phyloP scores from a whole-genome alignment of 805 yeast genomes.

The Lipomyces lipofer region DNA sequence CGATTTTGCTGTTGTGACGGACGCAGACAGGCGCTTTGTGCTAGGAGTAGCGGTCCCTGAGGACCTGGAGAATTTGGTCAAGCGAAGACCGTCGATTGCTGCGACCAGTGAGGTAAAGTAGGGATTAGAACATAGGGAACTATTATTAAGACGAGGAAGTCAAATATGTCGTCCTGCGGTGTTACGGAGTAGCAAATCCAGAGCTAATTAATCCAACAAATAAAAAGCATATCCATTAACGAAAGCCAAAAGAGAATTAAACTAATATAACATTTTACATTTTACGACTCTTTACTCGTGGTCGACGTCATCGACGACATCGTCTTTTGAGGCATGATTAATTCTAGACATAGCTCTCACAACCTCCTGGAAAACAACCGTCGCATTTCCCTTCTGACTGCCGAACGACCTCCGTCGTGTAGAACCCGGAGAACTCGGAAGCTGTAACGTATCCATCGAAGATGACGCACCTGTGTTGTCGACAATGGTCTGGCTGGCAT shows the following conservation, averaged over 20 bases:
- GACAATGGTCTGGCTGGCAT: not conserved
- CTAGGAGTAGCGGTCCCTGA: conserved; percentile 60
- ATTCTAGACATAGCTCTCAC: conserved; percentile 67
- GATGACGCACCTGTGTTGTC: not conserved
- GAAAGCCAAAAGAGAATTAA: too few relatives aligned
- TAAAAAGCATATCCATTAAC: too few relatives aligned
- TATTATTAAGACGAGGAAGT: too few relatives aligned
- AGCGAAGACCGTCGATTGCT: conserved; percentile 44
- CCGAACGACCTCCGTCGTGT: conserved; percentile 11
- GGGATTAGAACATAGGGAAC: too few relatives aligned
- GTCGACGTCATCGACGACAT: not conserved
- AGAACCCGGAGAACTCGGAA: not conserved
- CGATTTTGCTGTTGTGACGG: conserved; percentile 59
- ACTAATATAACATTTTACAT: too few relatives aligned
- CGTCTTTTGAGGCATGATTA: conserved; percentile 45
- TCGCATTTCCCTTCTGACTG: conserved; percentile 23
- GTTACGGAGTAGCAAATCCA: too few relatives aligned
- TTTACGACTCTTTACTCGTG: too few relatives aligned
- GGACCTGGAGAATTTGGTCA: conserved; percentile 47
- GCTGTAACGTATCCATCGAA: not conserved
- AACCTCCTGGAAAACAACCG: conserved; percentile 57
- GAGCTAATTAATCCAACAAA: too few relatives aligned
- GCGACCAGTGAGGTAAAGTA: too few relatives aligned
- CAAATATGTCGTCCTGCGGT: too few relatives aligned
- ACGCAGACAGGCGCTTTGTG: conserved; percentile 52